Evolutionary conservation across 768 basidiomycete species (phyloP).

Genomic region (Rhodotorula diobovata): DNA sequence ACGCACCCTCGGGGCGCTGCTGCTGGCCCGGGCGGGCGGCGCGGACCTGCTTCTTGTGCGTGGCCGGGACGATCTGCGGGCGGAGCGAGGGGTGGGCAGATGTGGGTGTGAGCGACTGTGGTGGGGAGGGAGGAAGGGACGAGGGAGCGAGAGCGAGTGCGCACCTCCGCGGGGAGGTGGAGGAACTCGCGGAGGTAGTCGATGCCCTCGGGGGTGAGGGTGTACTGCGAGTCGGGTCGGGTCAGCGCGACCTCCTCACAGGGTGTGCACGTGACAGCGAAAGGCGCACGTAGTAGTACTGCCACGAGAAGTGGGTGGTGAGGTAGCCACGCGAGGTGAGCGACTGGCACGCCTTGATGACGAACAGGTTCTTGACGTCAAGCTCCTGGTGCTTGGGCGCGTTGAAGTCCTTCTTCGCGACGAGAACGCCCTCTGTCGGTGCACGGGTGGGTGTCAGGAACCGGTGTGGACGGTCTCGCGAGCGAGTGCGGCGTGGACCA

Average conservation of each 20-base stretch:
- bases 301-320: conserved; percentile 99
- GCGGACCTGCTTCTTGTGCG: conserved; percentile 94
- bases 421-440: conserved; percentile 83
- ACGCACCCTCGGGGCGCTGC: conserved; percentile 65
- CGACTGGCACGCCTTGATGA: conserved; percentile 61
- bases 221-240: conserved; percentile 54
- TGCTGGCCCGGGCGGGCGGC: conserved; percentile 73
- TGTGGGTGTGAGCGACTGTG: not conserved
- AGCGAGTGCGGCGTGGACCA: not conserved
- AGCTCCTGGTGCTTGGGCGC: conserved; percentile 88
- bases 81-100: conserved; percentile 36
- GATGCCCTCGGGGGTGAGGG: conserved; percentile 91
- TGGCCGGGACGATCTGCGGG: conserved; percentile 86
- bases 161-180: conserved; percentile 44
- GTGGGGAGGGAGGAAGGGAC: conserved; percentile 1
- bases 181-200: conserved; percentile 91
- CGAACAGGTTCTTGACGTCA: conserved; percentile 62
- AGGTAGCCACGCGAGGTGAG: conserved; percentile 73
- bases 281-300: conserved; percentile 72
- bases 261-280: too few relatives aligned
- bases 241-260: not conserved
- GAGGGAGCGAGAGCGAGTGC: conserved; percentile 7
- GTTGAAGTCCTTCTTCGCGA: conserved; percentile 99
- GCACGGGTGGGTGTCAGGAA: not conserved
- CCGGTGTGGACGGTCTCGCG: not conserved